These are phyloP conservation scores for Umbelopsis isabellina DNA, from an alignment of 192 early-diverging fungal species.

Conservation along the genomic window DNA sequence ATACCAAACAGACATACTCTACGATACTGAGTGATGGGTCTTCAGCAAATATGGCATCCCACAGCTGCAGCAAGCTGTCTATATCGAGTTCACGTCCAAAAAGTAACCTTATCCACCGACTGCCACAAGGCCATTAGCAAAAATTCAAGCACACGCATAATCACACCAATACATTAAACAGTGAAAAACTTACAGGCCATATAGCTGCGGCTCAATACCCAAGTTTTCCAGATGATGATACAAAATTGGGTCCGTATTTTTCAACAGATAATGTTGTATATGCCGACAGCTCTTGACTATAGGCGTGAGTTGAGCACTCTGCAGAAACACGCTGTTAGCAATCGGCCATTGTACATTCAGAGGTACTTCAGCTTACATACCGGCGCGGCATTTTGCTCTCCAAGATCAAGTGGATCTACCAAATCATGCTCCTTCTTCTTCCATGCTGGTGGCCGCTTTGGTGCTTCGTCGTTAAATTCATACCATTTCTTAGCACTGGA, in stretches of 20 bases:
- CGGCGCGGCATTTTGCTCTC: conserved; percentile 7
- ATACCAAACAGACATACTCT: conserved; percentile 80
- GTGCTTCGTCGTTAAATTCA: conserved; percentile 69
- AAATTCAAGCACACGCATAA: neutral
- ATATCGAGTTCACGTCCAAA: conserved; percentile 90
- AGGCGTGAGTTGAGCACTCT: conserved; percentile 59
- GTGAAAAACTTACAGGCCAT: conserved; percentile 71
- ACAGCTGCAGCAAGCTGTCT: conserved; percentile 70
- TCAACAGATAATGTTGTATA: conserved; percentile 73
- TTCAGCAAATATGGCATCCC: conserved; percentile 92
- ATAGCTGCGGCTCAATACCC: conserved; percentile 93
- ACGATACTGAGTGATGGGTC: conserved; percentile 74
- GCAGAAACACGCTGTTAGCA: neutral
- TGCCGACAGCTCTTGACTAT: conserved; percentile 75
- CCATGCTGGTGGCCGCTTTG: conserved; percentile 1
- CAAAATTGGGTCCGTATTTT: conserved; percentile 71
- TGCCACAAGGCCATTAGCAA: conserved; percentile 20
- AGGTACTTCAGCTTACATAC: neutral
- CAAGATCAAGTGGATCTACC: conserved; percentile 4
- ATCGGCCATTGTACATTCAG: neutral
- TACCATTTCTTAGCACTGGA: conserved; percentile 81
- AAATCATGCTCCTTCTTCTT: conserved; percentile 20
- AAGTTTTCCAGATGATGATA: conserved; percentile 70
- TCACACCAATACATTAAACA: neutral
- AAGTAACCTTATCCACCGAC: conserved; percentile 89